phyloP scores from a whole-genome alignment of 108 stramenopile genomes.

The Parietichytrium sp. region DNA sequence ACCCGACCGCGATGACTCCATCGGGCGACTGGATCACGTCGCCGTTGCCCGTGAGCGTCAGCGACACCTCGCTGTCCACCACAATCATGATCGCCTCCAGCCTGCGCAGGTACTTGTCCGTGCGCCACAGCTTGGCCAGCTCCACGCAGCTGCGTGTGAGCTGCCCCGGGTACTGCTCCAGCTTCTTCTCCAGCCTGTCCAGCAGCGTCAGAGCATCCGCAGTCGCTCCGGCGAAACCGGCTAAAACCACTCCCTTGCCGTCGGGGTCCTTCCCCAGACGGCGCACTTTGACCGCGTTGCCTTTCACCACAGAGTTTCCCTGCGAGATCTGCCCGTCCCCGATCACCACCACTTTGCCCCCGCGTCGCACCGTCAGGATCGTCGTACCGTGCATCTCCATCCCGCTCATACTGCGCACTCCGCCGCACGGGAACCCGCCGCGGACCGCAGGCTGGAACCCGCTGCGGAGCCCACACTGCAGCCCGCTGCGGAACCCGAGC shows the following conservation, averaged over 20 bases:
- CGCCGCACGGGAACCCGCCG: background rate
- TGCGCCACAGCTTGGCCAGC: conserved; percentile 96
- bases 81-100: conserved; percentile 87
- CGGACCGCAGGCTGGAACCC: background rate
- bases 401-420: background rate
- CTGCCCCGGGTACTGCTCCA: conserved; percentile 94
- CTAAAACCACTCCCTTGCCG: conserved; percentile 62
- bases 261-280: conserved; percentile 50
- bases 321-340: conserved; percentile 97
- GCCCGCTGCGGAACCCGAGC: no score
- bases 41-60: conserved; percentile 93
- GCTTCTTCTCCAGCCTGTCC: conserved; percentile 89
- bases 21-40: conserved; percentile 92
- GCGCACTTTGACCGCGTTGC: conserved; percentile 89
- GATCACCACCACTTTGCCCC: conserved; percentile 95
- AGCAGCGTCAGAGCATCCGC: conserved; percentile 95
- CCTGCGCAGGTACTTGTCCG: conserved; percentile 90
- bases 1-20: conserved; percentile 82
- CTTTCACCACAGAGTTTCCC: conserved; percentile 85
- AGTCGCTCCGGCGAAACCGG: conserved; percentile 94
- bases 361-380: conserved; percentile 90
- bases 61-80: conserved; percentile 73
- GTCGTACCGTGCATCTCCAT: conserved; percentile 58
- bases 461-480: background rate
- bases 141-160: conserved; percentile 87